These are phyloP conservation scores for Triglochin maritima DNA, from an alignment of 106 monocot species.

Conservation along the genomic window DNA sequence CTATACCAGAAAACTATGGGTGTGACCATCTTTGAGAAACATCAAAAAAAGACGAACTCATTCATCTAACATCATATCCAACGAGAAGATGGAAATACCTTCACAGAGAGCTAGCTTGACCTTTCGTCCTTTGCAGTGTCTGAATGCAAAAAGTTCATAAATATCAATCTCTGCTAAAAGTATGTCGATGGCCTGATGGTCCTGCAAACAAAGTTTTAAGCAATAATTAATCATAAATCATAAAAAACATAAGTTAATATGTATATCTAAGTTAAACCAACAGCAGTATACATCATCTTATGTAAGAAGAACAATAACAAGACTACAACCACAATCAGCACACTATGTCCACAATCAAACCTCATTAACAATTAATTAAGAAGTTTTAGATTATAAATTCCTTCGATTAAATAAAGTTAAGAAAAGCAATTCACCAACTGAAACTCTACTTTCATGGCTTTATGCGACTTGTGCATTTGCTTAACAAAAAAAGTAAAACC, in stretches of 20 bases:
- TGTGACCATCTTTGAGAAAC: background rate
- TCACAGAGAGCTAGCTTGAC: slow-evolving; percentile 87
- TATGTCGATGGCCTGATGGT: slow-evolving; percentile 91
- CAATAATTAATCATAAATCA: background rate
- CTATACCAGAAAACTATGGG: slow-evolving; percentile 18
- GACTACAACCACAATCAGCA: too few relatives aligned
- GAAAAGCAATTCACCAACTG: too few relatives aligned
- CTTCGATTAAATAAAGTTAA: too few relatives aligned
- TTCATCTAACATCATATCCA: background rate
- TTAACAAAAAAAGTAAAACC: too few relatives aligned
- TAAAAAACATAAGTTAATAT: too few relatives aligned
- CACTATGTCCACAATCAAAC: too few relatives aligned
- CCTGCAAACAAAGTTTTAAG: slow-evolving; percentile 27
- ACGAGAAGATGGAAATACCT: slow-evolving; percentile 30
- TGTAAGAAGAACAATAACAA: too few relatives aligned
- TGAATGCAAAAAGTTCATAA: slow-evolving; percentile 95
- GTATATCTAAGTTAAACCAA: background rate
- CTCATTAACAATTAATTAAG: too few relatives aligned
- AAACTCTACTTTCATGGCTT: too few relatives aligned
- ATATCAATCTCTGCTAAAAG: slow-evolving; percentile 95
- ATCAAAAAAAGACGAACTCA: background rate
- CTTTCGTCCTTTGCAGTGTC: slow-evolving; percentile 87
- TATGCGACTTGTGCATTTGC: too few relatives aligned
- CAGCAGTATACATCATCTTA: too few relatives aligned
- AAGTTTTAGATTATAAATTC: too few relatives aligned